A percentile compares a stretch with the other conserved stretches of the same genome.
Conservation (phyloP, 108 stramenopile genomes). For the Nitzschia sp. region DNA sequence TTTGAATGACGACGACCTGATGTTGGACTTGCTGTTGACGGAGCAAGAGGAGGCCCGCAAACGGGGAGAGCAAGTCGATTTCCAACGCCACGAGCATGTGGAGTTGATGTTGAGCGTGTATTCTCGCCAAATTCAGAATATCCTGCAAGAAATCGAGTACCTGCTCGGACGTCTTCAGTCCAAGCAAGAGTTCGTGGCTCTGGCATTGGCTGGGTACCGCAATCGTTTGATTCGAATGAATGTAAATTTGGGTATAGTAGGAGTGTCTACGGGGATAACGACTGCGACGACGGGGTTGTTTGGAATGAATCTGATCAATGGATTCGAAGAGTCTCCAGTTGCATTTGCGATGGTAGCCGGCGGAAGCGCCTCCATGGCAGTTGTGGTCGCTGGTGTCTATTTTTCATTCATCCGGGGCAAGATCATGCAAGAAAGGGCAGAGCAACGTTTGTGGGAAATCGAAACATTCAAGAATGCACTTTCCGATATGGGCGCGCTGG, state of each 20-base stretch:
- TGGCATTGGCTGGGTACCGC: constrained; percentile 75
- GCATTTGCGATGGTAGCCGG: constrained; percentile 60
- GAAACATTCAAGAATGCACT: constrained; percentile 52
- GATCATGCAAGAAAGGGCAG: constrained; percentile 40
- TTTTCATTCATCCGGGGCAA: constrained; percentile 42
- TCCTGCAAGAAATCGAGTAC: constrained; percentile 67
- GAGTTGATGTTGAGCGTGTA: constrained; percentile 86
- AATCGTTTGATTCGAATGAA: constrained; percentile 89
- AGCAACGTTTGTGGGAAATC: constrained; percentile 48
- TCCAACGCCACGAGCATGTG: constrained; percentile 62
- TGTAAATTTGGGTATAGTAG: constrained; percentile 67
- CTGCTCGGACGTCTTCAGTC: constrained; percentile 72
- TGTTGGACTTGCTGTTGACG: constrained; percentile 76
- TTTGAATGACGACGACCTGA: constrained; percentile 79
- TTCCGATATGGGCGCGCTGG: constrained; percentile 56
- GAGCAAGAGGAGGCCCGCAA: constrained; percentile 61
- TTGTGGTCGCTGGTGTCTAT: constrained; percentile 25
- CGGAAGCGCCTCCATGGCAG: constrained; percentile 15
- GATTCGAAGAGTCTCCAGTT: constrained; percentile 58
- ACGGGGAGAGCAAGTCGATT: constrained; percentile 46
- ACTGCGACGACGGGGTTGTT: constrained; percentile 83
- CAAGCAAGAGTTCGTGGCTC: constrained; percentile 82
- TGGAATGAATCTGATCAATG: constrained; percentile 87
- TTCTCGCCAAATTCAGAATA: constrained; percentile 65
- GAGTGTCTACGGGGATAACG: constrained; percentile 56